Percentiles rank a stretch among this genome's conserved stretches.
These are phyloP conservation scores for Trichosporon faecale DNA, from an alignment of 1,284 basidiomycete species.

Conservation along the genomic window DNA sequence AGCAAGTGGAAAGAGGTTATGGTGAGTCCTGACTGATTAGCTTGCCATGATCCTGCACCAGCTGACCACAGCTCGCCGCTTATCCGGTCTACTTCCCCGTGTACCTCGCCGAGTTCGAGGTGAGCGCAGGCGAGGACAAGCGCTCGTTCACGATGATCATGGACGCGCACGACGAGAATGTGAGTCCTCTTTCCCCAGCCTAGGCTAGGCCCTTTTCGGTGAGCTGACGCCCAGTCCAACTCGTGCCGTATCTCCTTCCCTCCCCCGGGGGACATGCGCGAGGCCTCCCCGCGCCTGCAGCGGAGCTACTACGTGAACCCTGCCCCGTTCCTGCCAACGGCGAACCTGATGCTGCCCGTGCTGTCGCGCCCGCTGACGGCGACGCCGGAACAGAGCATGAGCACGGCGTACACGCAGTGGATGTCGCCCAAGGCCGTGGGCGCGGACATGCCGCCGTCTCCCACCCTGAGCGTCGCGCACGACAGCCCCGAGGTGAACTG, in stretches of 20 bases:
- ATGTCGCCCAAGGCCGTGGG: constrained; percentile 35
- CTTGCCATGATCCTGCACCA: neutral
- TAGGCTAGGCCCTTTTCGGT: neutral
- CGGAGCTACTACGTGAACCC: constrained; percentile 42
- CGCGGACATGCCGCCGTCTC: constrained; percentile 30
- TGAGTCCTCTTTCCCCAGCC: constrained; percentile 21
- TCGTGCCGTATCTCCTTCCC: constrained; percentile 41
- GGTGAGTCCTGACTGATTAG: constrained; percentile 31
- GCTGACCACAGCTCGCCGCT: constrained; percentile 36
- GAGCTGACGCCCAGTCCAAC: constrained; percentile 23
- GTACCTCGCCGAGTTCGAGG: constrained; percentile 48
- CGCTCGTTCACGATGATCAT: constrained; percentile 39
- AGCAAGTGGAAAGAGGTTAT: constrained; percentile 38
- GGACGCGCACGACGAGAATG: constrained; percentile 43
- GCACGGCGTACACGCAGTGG: constrained; percentile 31
- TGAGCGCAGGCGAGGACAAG: constrained; percentile 27
- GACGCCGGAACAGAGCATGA: constrained; percentile 14
- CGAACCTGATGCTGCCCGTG: constrained; percentile 25
- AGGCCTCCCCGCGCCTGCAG: constrained; percentile 31
- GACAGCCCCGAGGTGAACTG: constrained; percentile 33
- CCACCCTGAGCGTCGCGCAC: constrained; percentile 27
- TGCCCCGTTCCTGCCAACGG: constrained; percentile 35
- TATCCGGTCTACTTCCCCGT: constrained; percentile 51
- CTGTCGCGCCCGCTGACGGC: neutral
- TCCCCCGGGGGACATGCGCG: constrained; percentile 32